Conservation (phyloP, 305 asterid genomes). For the Fraxinus greggii region DNA sequence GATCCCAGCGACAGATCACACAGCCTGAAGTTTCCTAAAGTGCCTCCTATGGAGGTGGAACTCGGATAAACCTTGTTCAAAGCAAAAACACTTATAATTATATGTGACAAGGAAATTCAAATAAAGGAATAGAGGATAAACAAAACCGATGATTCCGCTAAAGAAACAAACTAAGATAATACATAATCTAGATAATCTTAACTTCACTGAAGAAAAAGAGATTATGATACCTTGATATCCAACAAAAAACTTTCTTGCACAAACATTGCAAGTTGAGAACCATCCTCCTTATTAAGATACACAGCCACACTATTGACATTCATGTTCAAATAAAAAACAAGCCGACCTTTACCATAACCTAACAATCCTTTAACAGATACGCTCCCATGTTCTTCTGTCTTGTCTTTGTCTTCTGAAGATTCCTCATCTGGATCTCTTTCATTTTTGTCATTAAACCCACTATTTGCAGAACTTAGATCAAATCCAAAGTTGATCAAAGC, state of each 20-base stretch:
- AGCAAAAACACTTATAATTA: slow-evolving; percentile 32
- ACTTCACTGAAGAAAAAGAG: neutral
- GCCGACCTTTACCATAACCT: slow-evolving; percentile 89
- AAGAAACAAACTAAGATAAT: neutral
- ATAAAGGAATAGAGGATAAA: slow-evolving; percentile 20
- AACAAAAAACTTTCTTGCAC: slow-evolving; percentile 91
- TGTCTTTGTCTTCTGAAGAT: slow-evolving; percentile 49
- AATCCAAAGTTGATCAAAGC: slow-evolving; percentile 84
- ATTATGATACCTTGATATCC: slow-evolving; percentile 72
- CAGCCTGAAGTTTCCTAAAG: slow-evolving; percentile 86
- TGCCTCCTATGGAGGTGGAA: slow-evolving; percentile 81
- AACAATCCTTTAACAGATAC: slow-evolving; percentile 72
- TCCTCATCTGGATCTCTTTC: slow-evolving; percentile 40
- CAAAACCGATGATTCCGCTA: slow-evolving; percentile 7
- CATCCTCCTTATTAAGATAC: slow-evolving; percentile 92
- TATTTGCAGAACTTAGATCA: slow-evolving; percentile 55
- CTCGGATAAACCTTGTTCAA: slow-evolving; percentile 84
- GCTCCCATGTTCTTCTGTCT: slow-evolving; percentile 63
- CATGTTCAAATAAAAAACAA: slow-evolving; percentile 86
- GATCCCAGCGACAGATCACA: slow-evolving; percentile 82
- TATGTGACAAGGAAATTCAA: slow-evolving; percentile 16
- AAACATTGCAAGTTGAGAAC: slow-evolving; percentile 92
- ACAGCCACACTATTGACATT: slow-evolving; percentile 86
- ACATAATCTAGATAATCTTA: slow-evolving; percentile 4
- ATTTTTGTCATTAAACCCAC: slow-evolving; percentile 32